Conservation (phyloP, 2,329 filamentous ascomycete species). For the Hypoxylon sp. region DNA sequence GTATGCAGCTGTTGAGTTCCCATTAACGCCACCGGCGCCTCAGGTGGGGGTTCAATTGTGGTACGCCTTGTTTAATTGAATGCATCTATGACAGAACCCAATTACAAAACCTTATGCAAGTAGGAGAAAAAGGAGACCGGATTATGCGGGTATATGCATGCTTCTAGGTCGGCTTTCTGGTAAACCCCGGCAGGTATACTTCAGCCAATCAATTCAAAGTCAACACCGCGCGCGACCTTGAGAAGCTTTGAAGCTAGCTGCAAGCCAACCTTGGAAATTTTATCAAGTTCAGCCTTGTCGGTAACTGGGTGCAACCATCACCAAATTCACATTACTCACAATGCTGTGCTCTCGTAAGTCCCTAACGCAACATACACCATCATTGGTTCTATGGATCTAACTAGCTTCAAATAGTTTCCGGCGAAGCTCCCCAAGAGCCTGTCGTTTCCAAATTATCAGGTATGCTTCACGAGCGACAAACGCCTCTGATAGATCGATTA, state of each 20-base stretch:
- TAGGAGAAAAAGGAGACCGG: too few species aligned
- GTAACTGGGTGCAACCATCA: constrained; percentile 29
- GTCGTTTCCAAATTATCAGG: constrained; percentile 96
- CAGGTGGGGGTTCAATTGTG: too few species aligned
- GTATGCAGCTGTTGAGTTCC: too few species aligned
- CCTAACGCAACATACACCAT: background rate
- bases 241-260: constrained; percentile 34
- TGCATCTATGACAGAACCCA: too few species aligned
- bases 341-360: constrained; percentile 67
- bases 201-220: constrained; percentile 36
- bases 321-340: constrained; percentile 38
- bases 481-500: constrained; percentile 28
- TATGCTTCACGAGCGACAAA: constrained; percentile 60
- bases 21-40: too few species aligned
- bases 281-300: constrained; percentile 32
- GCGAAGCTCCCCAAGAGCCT: constrained; percentile 94
- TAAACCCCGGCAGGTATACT: constrained; percentile 22
- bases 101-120: too few species aligned
- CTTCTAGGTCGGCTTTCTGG: too few species aligned
- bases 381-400: constrained; percentile 35
- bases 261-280: constrained; percentile 38
- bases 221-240: constrained; percentile 34
- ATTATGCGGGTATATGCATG: background rate
- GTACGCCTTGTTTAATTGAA: too few species aligned
- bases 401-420: constrained; percentile 77